Conservation (phyloP, 2,329 filamentous ascomycete species). For the Cladophialophora bantiana region DNA sequence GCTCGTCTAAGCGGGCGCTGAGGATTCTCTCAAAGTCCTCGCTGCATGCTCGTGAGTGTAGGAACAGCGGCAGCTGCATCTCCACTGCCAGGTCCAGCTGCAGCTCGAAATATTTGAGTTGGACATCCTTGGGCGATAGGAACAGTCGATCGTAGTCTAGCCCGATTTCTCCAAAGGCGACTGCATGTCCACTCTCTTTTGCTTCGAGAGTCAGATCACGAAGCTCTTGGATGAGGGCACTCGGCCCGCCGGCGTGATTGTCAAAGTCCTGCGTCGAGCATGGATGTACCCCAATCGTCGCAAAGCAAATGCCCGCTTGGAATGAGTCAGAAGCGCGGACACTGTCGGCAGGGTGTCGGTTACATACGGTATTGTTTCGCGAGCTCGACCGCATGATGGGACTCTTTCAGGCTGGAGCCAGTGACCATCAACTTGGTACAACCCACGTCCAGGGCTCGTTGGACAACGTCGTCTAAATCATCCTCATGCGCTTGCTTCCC, state of each 20-base stretch:
- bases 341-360: background rate
- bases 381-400: conserved; percentile 74
- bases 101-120: conserved; percentile 82
- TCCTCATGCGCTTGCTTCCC: conserved; percentile 68
- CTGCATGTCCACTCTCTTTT: conserved; percentile 65
- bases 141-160: conserved; percentile 94
- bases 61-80: conserved; percentile 83
- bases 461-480: conserved; percentile 68
- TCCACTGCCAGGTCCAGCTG: conserved; percentile 81
- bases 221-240: conserved; percentile 63
- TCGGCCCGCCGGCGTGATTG: conserved; percentile 56
- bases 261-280: conserved; percentile 85
- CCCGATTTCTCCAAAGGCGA: conserved; percentile 92
- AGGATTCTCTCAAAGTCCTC: conserved; percentile 81
- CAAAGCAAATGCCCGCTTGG: conserved; percentile 79
- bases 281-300: conserved; percentile 92
- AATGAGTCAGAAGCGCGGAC: conserved; percentile 21
- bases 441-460: conserved; percentile 76
- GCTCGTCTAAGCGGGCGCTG: conserved; percentile 65
- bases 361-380: conserved; percentile 74
- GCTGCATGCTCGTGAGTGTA: conserved; percentile 89
- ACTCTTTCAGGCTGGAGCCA: conserved; percentile 83
- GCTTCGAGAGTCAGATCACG: conserved; percentile 67
- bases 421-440: conserved; percentile 93
- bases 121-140: conserved; percentile 77